A percentile compares a stretch with the other conserved stretches of the same genome.
phyloP scores from a whole-genome alignment of 2,329 filamentous ascomycete genomes.

The Zymoseptoria crescenta region DNA sequence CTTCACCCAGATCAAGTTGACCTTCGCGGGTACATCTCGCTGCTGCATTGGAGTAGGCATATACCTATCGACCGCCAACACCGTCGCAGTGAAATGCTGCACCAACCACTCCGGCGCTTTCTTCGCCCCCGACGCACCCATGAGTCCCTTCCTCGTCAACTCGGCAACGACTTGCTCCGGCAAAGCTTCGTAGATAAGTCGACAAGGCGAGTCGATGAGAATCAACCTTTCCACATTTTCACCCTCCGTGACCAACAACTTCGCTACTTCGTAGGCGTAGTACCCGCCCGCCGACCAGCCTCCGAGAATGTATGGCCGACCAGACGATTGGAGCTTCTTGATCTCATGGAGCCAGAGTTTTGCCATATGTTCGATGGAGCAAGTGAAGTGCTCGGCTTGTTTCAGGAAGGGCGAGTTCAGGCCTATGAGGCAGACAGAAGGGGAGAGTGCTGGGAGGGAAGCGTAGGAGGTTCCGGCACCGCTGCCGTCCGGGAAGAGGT shows the following conservation, averaged over 20 bases:
- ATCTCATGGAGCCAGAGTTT: slow-evolving; percentile 22
- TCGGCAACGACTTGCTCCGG: slow-evolving; percentile 21
- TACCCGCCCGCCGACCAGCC: slow-evolving; percentile 75
- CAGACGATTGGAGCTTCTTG: slow-evolving; percentile 40
- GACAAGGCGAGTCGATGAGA: slow-evolving; percentile 26
- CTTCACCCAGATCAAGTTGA: slow-evolving; percentile 26
- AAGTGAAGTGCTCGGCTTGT: slow-evolving; percentile 22
- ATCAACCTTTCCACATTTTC: slow-evolving; percentile 24
- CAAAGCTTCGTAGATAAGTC: slow-evolving; percentile 20
- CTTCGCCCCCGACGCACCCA: slow-evolving; percentile 21
- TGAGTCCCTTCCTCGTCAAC: slow-evolving; percentile 21
- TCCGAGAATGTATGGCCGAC: slow-evolving; percentile 54
- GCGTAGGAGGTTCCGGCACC: slow-evolving; percentile 41
- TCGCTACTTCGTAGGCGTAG: slow-evolving; percentile 46
- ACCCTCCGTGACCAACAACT: slow-evolving; percentile 17
- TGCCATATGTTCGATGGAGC: slow-evolving; percentile 24
- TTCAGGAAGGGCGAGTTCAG: slow-evolving; percentile 27
- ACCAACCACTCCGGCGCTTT: slow-evolving; percentile 27
- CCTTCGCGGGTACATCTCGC: slow-evolving; percentile 19
- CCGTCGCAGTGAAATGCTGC: slow-evolving; percentile 25
- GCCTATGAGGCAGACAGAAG: slow-evolving; percentile 43
- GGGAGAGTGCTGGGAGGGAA: slow-evolving; percentile 32
- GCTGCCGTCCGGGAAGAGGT: slow-evolving; percentile 41
- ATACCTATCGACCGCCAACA: slow-evolving; percentile 24
- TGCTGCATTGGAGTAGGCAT: slow-evolving; percentile 18